Evolutionary conservation across 192 early-diverging fungal genomes (phyloP).

Genomic region (Umbelopsis sp.): DNA sequence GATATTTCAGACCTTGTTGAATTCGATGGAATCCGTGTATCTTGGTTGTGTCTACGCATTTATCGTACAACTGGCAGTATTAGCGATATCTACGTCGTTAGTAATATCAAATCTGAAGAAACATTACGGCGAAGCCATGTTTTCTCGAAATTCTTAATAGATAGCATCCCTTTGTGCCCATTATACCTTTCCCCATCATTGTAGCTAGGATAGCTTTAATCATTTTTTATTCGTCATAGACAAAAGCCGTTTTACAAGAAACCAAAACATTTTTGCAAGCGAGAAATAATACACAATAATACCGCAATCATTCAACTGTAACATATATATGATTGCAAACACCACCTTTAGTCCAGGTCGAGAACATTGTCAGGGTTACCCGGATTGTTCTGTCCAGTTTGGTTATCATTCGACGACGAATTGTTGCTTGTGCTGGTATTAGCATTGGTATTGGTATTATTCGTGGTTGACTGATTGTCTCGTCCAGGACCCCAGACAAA

Average conservation of each 20-base stretch:
- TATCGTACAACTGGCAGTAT: constrained; percentile 29
- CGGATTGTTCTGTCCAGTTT: neutral
- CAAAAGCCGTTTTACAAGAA: constrained; percentile 14
- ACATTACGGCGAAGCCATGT: neutral
- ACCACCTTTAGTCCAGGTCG: neutral
- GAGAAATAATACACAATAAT: too few species aligned
- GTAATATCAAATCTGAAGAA: constrained; percentile 17
- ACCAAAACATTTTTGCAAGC: neutral
- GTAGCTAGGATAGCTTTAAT: neutral
- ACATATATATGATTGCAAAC: neutral
- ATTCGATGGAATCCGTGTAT: constrained; percentile 34
- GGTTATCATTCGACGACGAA: neutral
- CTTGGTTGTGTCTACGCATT: constrained; percentile 50
- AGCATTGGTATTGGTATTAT: constrained; percentile 9
- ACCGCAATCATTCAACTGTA: neutral
- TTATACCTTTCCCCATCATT: neutral
- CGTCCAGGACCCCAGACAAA: constrained; percentile 29
- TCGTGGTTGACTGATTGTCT: neutral
- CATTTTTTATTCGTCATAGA: constrained; percentile 9
- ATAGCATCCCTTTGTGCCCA: neutral
- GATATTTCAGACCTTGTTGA: constrained; percentile 48
- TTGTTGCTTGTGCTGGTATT: neutral
- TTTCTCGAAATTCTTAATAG: neutral
- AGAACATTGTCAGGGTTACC: neutral
- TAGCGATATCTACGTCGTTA: constrained; percentile 22